Base-by-base conservation (phyloP, 2,329 filamentous ascomycete genomes). In the Didymosphaeria variabile region DNA sequence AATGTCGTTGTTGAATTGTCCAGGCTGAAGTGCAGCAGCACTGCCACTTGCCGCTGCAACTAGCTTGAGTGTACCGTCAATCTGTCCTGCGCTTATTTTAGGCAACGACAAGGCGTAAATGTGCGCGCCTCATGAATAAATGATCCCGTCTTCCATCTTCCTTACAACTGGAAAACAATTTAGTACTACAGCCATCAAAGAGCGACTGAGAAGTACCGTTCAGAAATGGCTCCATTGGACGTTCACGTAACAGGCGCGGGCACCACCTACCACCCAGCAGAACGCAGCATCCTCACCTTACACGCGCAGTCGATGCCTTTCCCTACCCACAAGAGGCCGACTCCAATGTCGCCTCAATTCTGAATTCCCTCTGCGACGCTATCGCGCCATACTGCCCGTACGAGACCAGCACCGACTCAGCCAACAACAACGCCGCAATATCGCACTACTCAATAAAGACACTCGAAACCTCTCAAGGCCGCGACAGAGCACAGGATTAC, bases 41-140 rank as follows among this genome's bases (percentile, higher is more conserved):
- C 26, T 29, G 26, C 26, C 26, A 29, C 26, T 29, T 29, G 6
- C n/a, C n/a, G 26, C 26, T 29, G 26, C 26, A 29, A 29, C 26
- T 2, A 29, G 26, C 26, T 29, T 29, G 4, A 29, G 26, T 29
- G 26, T 29, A 29, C 26, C 34, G n/a, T 36, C 9, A 36, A 12
- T 8, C 34, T 5, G 36, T 40, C 17, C 8, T 19, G 8, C 38
- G 38, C 38, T 40, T 40, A 40, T 15, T 19, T 40, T 40, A 40
- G 38, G 38, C 38, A 40, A n/a, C 38, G 38, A 40, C 38, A 40
- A 40, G 38, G 38, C 38, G n/a, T n/a, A 40, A n/a, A 40, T 40
- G 17, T 15, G 38, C 38, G 38, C 38, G n/a, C 15, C 38, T 2
- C 5, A n/a, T n/a, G 8, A 40, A 19, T 40, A 40, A n/a, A 40